A percentile compares a stretch with the other conserved stretches of the same genome.
These are phyloP conservation scores for Aspergillus heteromorphus DNA, from an alignment of 495 filamentous ascomycete genomes.

Conservation along the genomic window DNA sequence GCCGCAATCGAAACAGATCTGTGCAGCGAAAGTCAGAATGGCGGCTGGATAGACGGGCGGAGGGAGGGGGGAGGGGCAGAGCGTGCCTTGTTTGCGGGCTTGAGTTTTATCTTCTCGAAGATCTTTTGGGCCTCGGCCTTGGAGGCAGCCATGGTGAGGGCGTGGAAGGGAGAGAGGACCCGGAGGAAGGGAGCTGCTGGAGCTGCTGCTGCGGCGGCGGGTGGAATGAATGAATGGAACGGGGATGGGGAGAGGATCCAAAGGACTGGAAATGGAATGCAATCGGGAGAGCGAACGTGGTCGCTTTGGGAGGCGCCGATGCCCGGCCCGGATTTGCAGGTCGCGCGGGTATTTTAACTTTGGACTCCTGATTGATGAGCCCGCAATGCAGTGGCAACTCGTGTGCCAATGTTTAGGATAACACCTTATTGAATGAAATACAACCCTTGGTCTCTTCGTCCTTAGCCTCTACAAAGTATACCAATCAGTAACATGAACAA, in stretches of 20 bases:
- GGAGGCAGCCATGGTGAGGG: constrained; percentile 69
- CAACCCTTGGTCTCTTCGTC: too few species aligned
- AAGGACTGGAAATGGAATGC: constrained; percentile 5
- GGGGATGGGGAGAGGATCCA: constrained; percentile 16
- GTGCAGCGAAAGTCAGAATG: constrained; percentile 13
- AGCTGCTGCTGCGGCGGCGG: too few species aligned
- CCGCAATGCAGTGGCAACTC: too few species aligned
- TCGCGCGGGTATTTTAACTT: constrained; percentile 10
- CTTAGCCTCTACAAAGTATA: too few species aligned
- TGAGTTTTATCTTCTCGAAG: constrained; percentile 94
- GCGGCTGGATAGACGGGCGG: constrained; percentile 13
- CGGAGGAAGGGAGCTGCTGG: not conserved
- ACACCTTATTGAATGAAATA: too few species aligned
- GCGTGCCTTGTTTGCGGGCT: constrained; percentile 87
- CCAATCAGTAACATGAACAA: too few species aligned
- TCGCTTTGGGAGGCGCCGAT: constrained; percentile 15
- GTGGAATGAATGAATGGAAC: too few species aligned
- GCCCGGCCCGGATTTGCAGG: constrained; percentile 1
- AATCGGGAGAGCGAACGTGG: constrained; percentile 30
- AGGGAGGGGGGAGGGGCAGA: constrained; percentile 21
- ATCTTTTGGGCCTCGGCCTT: constrained; percentile 95
- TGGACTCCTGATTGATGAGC: too few species aligned
- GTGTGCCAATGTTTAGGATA: too few species aligned
- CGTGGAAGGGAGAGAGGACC: not conserved
- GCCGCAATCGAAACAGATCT: constrained; percentile 97